phyloP scores from a whole-genome alignment of 257 asterid species.

The Datura wrightii region DNA sequence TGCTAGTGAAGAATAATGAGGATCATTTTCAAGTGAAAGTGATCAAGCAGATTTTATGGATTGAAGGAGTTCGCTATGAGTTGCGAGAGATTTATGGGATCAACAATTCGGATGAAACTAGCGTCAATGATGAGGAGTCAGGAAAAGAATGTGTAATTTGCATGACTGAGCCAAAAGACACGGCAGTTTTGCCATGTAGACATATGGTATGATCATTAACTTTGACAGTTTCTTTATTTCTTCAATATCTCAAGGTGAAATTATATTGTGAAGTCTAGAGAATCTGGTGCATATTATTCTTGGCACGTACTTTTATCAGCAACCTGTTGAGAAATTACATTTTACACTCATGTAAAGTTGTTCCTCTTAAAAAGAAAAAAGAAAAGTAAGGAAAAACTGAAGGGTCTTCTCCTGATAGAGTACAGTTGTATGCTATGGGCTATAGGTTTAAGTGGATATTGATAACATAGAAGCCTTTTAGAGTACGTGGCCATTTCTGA shows the following conservation, averaged over 20 bases:
- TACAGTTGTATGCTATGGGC: background rate
- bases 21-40: conserved; percentile 69
- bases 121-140: conserved; percentile 58
- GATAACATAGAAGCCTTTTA: background rate
- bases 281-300: background rate
- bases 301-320: background rate
- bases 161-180: conserved; percentile 89
- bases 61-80: conserved; percentile 83
- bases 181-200: conserved; percentile 91
- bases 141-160: conserved; percentile 96
- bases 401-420: background rate
- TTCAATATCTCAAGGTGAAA: background rate
- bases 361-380: background rate
- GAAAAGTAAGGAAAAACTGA: background rate
- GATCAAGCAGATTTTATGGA: conserved; percentile 75
- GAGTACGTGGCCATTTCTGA: background rate
- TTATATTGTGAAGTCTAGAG: background rate
- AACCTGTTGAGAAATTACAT: too few relatives aligned
- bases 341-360: background rate
- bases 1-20: conserved; percentile 59
- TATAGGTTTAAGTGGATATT: background rate
- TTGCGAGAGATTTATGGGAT: conserved; percentile 88
- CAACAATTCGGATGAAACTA: conserved; percentile 54
- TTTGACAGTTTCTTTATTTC: conserved; percentile 25
- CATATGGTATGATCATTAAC: conserved; percentile 78